These are phyloP conservation scores for Macrotyloma uniflorum DNA, from an alignment of 306 rosid species.

Conservation along the genomic window DNA sequence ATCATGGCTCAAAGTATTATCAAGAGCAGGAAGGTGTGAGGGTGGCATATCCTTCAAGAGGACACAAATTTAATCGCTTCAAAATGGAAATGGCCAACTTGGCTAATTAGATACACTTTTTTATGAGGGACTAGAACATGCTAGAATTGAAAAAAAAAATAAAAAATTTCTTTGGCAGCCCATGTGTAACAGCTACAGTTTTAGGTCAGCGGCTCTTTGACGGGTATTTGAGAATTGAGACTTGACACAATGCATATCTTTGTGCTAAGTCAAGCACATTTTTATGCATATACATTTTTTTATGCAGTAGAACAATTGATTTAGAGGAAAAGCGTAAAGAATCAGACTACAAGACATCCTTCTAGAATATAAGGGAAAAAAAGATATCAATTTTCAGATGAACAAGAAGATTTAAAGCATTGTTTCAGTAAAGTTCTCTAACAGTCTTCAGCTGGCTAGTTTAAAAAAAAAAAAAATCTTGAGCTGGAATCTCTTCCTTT, in stretches of 20 bases:
- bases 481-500: slow-evolving; percentile 17
- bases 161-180: background rate
- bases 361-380: background rate
- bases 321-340: background rate
- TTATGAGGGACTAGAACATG: background rate
- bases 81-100: background rate
- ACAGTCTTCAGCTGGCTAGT: background rate
- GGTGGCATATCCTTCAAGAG: background rate
- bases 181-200: background rate
- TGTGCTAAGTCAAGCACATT: background rate
- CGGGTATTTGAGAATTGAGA: background rate
- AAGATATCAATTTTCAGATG: slow-evolving; percentile 5
- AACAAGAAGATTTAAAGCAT: slow-evolving; percentile 10
- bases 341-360: background rate
- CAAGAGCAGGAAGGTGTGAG: slow-evolving; percentile 8
- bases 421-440: slow-evolving; percentile 12
- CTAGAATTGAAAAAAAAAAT: background rate
- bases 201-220: background rate
- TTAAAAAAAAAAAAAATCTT: background rate
- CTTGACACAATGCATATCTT: background rate
- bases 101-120: background rate
- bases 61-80: background rate
- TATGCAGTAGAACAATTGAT: background rate
- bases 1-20: no score
- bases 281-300: background rate